Percentiles rank a stretch among this genome's conserved stretches.
phyloP scores from a whole-genome alignment of 345 rosid genomes.

The Cochlearia excelsa region DNA sequence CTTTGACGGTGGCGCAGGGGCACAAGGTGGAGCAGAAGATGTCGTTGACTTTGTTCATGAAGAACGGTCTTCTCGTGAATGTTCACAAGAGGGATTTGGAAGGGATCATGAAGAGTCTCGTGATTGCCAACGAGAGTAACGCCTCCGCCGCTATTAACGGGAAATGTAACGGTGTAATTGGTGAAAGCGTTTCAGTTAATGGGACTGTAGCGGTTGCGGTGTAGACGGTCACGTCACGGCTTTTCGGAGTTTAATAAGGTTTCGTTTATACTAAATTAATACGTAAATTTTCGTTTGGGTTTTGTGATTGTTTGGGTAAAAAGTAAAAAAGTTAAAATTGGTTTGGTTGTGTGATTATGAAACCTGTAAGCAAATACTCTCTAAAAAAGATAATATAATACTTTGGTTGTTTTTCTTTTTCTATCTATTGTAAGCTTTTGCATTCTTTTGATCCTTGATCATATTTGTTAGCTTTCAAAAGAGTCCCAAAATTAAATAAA shows the following conservation, averaged over 20 bases:
- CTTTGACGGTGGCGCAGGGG: conserved; percentile 60
- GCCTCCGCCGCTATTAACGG: conserved; percentile 8
- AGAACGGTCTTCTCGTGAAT: conserved; percentile 67
- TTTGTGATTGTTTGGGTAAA: conserved; percentile 21
- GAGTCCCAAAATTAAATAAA: conserved; percentile 19
- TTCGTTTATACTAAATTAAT: conserved; percentile 1
- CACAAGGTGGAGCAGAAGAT: conserved; percentile 96
- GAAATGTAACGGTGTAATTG: conserved; percentile 31
- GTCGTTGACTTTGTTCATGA: conserved; percentile 92
- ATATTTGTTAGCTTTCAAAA: conserved; percentile 24
- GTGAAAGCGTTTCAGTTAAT: conserved; percentile 23
- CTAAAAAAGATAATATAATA: background rate
- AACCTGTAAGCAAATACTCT: conserved; percentile 16
- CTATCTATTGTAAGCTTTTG: conserved; percentile 18
- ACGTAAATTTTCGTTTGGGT: conserved; percentile 33
- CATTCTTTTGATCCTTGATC: conserved; percentile 17
- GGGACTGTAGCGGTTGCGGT: conserved; percentile 33
- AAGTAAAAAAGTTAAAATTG: conserved; percentile 11
- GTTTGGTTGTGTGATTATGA: conserved; percentile 20
- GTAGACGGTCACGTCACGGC: conserved; percentile 13
- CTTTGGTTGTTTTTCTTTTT: conserved; percentile 3
- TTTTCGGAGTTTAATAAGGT: conserved; percentile 10
- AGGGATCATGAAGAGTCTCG: conserved; percentile 32
- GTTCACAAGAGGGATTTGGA: conserved; percentile 59
- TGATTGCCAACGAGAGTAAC: conserved; percentile 29